These are phyloP conservation scores for Gracilariopsis chorda DNA, from an alignment of 23 red algal species.

Conservation along the genomic window DNA sequence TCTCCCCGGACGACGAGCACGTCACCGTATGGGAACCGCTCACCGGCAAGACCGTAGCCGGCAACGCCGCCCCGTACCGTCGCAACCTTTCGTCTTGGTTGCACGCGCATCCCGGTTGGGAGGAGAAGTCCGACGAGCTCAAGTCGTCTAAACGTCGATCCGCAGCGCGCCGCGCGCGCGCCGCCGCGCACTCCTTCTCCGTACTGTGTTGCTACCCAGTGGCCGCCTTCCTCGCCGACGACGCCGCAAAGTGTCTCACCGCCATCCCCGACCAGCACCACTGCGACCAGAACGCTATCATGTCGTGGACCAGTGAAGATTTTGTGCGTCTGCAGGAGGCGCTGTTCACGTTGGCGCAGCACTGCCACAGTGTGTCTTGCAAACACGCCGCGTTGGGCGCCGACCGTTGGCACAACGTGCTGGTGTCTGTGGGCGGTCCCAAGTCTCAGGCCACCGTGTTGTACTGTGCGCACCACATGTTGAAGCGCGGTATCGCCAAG, in stretches of 20 bases:
- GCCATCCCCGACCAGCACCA: not conserved
- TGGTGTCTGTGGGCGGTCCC: slow-evolving; percentile 31
- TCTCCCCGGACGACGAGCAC: slow-evolving; percentile 91
- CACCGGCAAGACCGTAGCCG: slow-evolving; percentile 96
- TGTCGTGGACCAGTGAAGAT: slow-evolving; percentile 83
- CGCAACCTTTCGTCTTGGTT: slow-evolving; percentile 91
- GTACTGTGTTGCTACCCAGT: slow-evolving; percentile 75
- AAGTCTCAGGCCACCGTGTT: slow-evolving; percentile 54
- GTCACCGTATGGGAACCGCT: slow-evolving; percentile 98
- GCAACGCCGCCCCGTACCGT: slow-evolving; percentile 98
- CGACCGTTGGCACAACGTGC: slow-evolving; percentile 22
- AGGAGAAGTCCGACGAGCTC: slow-evolving; percentile 93
- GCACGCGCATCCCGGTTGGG: slow-evolving; percentile 82
- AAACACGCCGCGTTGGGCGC: not conserved
- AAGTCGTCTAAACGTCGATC: slow-evolving; percentile 94
- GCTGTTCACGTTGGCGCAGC: slow-evolving; percentile 76
- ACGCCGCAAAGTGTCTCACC: slow-evolving; percentile 4
- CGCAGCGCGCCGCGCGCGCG: slow-evolving; percentile 69
- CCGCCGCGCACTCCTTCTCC: slow-evolving; percentile 72
- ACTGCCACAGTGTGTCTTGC: slow-evolving; percentile 33
- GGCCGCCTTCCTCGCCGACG: slow-evolving; percentile 18
- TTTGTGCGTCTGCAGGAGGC: slow-evolving; percentile 87
- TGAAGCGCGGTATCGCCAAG: slow-evolving; percentile 55
- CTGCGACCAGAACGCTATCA: slow-evolving; percentile 17
- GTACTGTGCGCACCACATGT: slow-evolving; percentile 57